Conservation (phyloP, 208 protist species). For the Tritrichomonas musculus region DNA sequence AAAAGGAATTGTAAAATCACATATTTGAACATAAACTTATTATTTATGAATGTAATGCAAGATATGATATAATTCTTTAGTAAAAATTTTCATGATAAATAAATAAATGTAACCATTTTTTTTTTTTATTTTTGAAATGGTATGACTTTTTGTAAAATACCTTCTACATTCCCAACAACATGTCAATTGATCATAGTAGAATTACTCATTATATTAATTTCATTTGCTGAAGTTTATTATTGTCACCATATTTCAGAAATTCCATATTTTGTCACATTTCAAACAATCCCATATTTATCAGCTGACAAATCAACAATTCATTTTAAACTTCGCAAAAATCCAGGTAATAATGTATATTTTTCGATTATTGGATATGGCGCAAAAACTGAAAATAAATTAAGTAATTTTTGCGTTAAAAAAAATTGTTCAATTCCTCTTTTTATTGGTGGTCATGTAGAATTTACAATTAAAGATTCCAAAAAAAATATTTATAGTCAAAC, state of each 20-base stretch:
- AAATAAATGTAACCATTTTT: neutral
- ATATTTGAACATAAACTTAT: neutral
- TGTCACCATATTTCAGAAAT: neutral
- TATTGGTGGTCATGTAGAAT: neutral
- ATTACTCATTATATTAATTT: neutral
- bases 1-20: neutral
- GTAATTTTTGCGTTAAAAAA: neutral
- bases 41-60: neutral
- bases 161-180: too few species aligned
- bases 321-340: neutral
- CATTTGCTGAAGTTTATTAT: neutral
- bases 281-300: too few species aligned
- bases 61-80: neutral
- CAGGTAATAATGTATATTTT: neutral
- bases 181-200: too few species aligned
- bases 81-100: neutral
- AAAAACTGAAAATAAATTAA: neutral
- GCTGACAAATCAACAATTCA: neutral
- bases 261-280: too few species aligned
- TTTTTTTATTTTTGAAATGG: neutral
- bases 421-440: neutral
- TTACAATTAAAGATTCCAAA: neutral
- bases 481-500: neutral
- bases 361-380: neutral
- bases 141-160: neutral